Evolutionary conservation across 768 basidiomycete species (phyloP), one percentile per base, ranked within the genome.

Genomic region (Macrolepiota albuminosa): DNA sequence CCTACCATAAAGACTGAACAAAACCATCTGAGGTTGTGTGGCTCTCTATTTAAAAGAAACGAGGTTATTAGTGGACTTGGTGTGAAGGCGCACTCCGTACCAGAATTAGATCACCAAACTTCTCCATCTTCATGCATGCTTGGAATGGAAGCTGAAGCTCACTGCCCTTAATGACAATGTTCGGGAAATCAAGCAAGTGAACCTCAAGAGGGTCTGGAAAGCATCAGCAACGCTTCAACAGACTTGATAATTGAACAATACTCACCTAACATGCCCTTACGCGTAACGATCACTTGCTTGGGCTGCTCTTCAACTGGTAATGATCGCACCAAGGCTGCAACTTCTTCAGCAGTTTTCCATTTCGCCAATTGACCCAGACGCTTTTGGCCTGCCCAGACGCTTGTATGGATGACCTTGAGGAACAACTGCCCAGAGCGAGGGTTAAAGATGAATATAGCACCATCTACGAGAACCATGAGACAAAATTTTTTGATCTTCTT

Each of bases 341-440:
- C 97, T 88, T 99, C 97, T 86, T 99, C 97, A 18, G 97, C 97
- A 6, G 96, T 98, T 78, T 97, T 97, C 95, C 97, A 98, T 77
- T 98, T 99, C 40, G 97, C 97, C 53, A 98, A 83, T 75, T 99
- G 97, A 59, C 97, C 97, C 52, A 99, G 86, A 88, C 97, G 97
- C 75, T 99, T 99, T 75, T 99, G 97, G 69, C 97, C 97, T 58
- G 97, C 97, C 97, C 97, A 99, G n/a, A 98, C 97, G 69, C 95
- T 98, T 3, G 97, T 99, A 73, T 99, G 97, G 62, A 99, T 99
- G 75, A 99, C 89, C 80, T 99, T 99, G 73, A 99, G 75, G 87
- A 98, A 98, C 39, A 98, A 75, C 68, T 99, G 97, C 33, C 97
- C 97, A 31, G 97, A 97, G 54, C 97, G 89, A 65, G 97, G 97